Evolutionary conservation across 805 yeast genomes (phyloP).

Genomic region (Ascoidea tarda): DNA sequence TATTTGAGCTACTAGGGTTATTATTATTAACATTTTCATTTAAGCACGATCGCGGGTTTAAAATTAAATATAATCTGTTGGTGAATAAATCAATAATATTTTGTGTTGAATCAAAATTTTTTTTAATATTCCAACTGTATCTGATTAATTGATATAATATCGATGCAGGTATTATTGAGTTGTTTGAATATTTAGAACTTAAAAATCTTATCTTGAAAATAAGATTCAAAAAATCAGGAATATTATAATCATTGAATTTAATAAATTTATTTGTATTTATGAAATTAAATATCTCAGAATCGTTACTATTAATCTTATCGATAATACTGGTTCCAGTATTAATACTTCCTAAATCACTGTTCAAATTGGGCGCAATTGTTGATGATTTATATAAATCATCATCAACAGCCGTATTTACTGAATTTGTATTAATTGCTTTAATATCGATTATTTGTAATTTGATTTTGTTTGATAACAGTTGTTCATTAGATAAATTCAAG

Average conservation of each 20-base stretch:
- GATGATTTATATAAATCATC: conserved; percentile 1
- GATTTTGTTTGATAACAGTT: too few relatives aligned
- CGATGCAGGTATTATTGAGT: conserved; percentile 51
- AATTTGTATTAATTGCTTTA: background rate
- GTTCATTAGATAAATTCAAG: too few relatives aligned
- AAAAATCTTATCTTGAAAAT: conserved; percentile 37
- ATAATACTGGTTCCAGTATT: too few relatives aligned
- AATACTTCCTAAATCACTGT: conserved; percentile 1
- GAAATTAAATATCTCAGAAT: background rate
- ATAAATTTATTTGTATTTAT: conserved; percentile 34
- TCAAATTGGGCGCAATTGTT: background rate
- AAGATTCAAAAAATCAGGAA: conserved; percentile 59
- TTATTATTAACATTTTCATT: background rate
- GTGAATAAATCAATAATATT: conserved; percentile 35
- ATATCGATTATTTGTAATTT: background rate
- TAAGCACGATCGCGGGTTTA: conserved; percentile 2
- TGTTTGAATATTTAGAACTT: conserved; percentile 27
- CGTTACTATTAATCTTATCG: too few relatives aligned
- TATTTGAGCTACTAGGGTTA: background rate
- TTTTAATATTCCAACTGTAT: conserved; percentile 44
- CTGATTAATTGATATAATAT: conserved; percentile 56
- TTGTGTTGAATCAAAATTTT: conserved; percentile 41
- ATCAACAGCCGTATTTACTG: background rate
- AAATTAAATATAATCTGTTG: conserved; percentile 7
- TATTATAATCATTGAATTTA: conserved; percentile 44